Evolutionary conservation across 257 asterid species (phyloP).

Genomic region (Echium plantagineum): DNA sequence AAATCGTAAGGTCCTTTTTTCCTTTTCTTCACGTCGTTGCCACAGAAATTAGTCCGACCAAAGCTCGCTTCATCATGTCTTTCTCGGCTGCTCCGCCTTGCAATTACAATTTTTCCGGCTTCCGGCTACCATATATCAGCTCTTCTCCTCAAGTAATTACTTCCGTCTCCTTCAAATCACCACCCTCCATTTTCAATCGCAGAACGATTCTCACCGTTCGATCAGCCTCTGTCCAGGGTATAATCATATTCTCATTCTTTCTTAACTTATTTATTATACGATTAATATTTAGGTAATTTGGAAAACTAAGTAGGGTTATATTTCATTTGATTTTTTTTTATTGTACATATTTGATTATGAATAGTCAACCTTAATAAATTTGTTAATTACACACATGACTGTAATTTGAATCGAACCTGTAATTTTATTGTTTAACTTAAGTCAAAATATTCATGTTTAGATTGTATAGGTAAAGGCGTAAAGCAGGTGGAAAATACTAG

Average conservation of each 20-base stretch:
- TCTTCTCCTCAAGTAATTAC: neutral
- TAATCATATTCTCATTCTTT: neutral
- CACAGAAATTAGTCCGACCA: neutral
- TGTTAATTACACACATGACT: too few relatives aligned
- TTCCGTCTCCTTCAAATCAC: neutral
- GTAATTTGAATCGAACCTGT: too few relatives aligned
- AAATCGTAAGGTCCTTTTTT: too few relatives aligned
- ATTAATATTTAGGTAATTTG: neutral
- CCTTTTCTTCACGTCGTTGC: too few relatives aligned
- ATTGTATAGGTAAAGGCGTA: too few relatives aligned
- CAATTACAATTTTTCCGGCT: neutral
- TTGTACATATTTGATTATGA: too few relatives aligned
- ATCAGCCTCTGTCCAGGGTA: constrained; percentile 1
- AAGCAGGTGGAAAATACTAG: too few relatives aligned
- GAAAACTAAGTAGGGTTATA: too few relatives aligned
- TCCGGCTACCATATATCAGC: neutral
- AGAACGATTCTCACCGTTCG: neutral
- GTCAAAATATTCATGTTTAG: too few relatives aligned
- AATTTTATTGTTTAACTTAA: too few relatives aligned
- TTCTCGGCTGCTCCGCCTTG: neutral
- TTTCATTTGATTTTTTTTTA: too few relatives aligned
- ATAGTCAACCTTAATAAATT: too few relatives aligned
- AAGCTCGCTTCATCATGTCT: neutral
- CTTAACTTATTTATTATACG: neutral
- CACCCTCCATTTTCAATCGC: neutral